Conservation (phyloP, 495 filamentous ascomycete genomes). For the Achaetomiella virescens region DNA sequence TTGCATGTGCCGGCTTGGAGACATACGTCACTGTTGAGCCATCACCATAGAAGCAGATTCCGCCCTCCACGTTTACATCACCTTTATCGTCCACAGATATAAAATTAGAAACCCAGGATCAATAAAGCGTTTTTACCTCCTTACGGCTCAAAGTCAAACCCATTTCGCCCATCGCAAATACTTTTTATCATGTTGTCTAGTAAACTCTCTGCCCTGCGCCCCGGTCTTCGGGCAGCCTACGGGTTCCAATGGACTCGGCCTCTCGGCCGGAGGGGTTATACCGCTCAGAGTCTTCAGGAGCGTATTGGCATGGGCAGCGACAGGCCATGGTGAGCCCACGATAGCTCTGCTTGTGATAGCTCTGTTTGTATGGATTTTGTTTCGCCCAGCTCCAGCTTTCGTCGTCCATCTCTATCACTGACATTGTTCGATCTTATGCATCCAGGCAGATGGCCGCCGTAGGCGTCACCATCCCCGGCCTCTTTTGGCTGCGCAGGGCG, state of each 20-base stretch:
- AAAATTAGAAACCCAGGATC: no score
- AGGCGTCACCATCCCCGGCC: constrained; percentile 13
- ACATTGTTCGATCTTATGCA: not conserved
- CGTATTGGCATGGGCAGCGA: constrained; percentile 7
- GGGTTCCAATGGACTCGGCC: constrained; percentile 4
- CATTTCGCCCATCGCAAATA: not conserved
- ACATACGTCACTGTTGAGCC: no score
- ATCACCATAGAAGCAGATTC: no score
- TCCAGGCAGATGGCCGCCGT: constrained; percentile 17
- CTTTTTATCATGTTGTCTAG: not conserved
- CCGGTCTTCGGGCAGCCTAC: constrained; percentile 5
- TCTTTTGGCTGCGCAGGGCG: constrained; percentile 6
- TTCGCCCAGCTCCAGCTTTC: no score
- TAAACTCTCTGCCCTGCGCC: not conserved
- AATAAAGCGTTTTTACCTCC: no score
- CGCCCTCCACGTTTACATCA: no score
- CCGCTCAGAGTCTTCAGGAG: constrained; percentile 16
- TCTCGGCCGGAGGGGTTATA: constrained; percentile 12
- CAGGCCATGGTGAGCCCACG: constrained; percentile 16
- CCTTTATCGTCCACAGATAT: no score
- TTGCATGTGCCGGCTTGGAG: no score
- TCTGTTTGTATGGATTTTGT: no score
- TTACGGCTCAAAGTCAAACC: no score
- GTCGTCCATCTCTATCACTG: not conserved
- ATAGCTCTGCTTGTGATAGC: not conserved